Evolutionary conservation across 257 asterid species (phyloP), one percentile per base, ranked within the genome.

Genomic region (Buddleja alternifolia): DNA sequence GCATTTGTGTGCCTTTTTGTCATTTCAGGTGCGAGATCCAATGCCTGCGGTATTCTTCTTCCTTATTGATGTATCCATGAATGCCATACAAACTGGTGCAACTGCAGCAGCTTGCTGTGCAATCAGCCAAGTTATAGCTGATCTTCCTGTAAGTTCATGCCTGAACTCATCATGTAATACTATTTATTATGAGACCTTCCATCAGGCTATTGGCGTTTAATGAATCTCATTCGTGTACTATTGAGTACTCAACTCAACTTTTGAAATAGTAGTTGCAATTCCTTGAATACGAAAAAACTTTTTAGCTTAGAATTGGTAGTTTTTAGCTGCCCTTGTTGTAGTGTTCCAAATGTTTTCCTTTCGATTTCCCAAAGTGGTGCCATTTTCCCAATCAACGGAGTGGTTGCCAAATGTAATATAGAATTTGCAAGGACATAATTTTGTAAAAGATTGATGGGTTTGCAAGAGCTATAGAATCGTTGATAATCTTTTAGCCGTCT

Each of bases 91-190:
- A 92, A 94, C 98, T 39, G 99, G 99, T 78, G 97, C 99, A 58
- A 87, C 99, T 66, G 99, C 98, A 10, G 98, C 99, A 39, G 96
- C 99, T 60, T 94, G 99, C 78, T 86, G 96, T 80, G 99, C 99
- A 48, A 91, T 94, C 74, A 89, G 79, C 86, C 99, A 94, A 94
- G 95, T 94, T 66, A 84, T 94, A 80, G 75, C 83, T 21, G 99
- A 94, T 89, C 97, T 94, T 83, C 99, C 99, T 68, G 99, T 94
- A 83, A 83, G 98, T 89, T 67, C 42, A 39, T 67, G 55, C 48
- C 20, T 72, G 64, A 61, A 52, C 65, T 63, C 48, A 62, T 58
- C 54, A 21, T 40, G 50, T 52, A 20, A 67, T 20, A 39, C 32
- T 41, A 62, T 58, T 71, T 37, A 24, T 60, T 51, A 1, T 59